phyloP scores from a whole-genome alignment of 1,284 basidiomycete genomes.

The Cerrena zonata region DNA sequence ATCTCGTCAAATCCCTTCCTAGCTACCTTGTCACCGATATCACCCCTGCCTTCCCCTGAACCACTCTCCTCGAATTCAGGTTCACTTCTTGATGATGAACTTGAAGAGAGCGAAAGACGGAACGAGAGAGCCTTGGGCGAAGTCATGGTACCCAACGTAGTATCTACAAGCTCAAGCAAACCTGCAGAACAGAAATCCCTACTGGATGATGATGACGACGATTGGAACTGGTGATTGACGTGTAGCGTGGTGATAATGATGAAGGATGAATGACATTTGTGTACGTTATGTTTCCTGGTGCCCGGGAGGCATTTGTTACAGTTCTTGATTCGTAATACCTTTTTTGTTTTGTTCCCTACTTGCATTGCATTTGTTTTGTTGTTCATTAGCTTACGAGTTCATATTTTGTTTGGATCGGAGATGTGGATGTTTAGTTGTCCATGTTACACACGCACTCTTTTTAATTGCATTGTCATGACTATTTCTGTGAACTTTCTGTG shows the following conservation, averaged over 20 bases:
- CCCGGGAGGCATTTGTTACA: not conserved
- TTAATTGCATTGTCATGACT: not conserved
- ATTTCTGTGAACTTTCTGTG: no score
- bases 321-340: not conserved
- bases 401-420: not conserved
- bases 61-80: slow-evolving; percentile 22
- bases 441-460: not conserved
- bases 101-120: slow-evolving; percentile 37
- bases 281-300: not conserved
- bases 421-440: not conserved
- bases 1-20: slow-evolving; percentile 19
- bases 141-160: slow-evolving; percentile 28
- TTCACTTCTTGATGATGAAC: slow-evolving; percentile 40
- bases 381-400: not conserved
- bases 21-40: slow-evolving; percentile 18
- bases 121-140: slow-evolving; percentile 22
- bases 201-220: slow-evolving; percentile 43
- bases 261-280: no score
- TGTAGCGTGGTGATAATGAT: no score
- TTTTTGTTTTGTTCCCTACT: not conserved
- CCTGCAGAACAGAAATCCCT: slow-evolving; percentile 10
- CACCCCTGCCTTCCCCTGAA: slow-evolving; percentile 16
- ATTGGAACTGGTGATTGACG: slow-evolving; percentile 54
- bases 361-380: not conserved
- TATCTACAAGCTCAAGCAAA: not conserved